These are phyloP conservation scores for Colletotrichum lini DNA, from an alignment of 2,329 filamentous ascomycete species.

Conservation along the genomic window DNA sequence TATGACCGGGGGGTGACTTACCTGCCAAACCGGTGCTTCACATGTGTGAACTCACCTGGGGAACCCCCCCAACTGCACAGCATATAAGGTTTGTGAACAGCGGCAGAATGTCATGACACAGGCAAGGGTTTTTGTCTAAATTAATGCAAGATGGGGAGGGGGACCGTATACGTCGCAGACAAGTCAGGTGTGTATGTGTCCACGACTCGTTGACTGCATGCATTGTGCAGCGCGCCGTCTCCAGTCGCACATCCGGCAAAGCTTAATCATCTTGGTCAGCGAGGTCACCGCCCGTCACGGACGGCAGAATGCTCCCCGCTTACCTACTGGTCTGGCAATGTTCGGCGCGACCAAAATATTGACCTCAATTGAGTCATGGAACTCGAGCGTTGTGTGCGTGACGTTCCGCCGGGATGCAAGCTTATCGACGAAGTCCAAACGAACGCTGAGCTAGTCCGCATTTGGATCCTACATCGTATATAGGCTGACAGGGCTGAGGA, in stretches of 20 bases:
- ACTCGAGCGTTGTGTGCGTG: too few relatives aligned
- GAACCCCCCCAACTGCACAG: background rate
- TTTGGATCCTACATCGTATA: too few relatives aligned
- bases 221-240: background rate
- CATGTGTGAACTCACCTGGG: background rate
- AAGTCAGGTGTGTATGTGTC: background rate
- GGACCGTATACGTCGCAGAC: background rate
- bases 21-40: background rate
- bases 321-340: too few relatives aligned
- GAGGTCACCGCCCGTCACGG: too few relatives aligned
- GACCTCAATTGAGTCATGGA: too few relatives aligned
- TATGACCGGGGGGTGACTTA: background rate
- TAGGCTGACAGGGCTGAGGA: too few relatives aligned
- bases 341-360: too few relatives aligned
- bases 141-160: background rate
- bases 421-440: too few relatives aligned
- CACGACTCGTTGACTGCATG: slow-evolving; percentile 27
- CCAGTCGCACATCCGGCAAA: slow-evolving; percentile 25
- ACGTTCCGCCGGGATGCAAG: too few relatives aligned
- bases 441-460: too few relatives aligned
- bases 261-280: background rate
- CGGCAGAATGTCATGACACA: background rate
- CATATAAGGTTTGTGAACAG: background rate
- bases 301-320: too few relatives aligned
- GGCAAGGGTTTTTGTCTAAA: background rate